Base-by-base conservation (phyloP, 2,329 filamentous ascomycete species). In the Nothomitra cinnamomea region DNA sequence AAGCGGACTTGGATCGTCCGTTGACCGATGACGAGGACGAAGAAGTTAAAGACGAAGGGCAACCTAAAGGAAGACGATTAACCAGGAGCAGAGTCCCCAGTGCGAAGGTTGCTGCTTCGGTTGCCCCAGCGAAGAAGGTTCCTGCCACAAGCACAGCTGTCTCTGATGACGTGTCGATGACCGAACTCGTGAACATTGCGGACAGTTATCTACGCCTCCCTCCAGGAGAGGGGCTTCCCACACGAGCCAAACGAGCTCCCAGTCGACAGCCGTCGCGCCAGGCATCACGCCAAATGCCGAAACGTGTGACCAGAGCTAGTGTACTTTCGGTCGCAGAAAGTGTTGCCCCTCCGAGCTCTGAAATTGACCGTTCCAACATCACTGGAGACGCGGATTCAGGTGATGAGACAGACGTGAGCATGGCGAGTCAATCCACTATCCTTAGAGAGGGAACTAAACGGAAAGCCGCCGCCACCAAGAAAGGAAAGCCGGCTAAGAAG, bases 1-100 rank as follows among this genome's bases (percentile, higher is more conserved):
- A 83, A 60, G 79, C 76, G 1, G 82, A 83, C 55, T 71, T 85
- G 8, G 77, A 82, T 43, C 69, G 72, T 28, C 75, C 72, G 1
- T 61, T 76, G 24, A 73, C 71, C 1, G 75, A 80, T 28, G 72
- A 76, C 7, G 53, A 54, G 24, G 50, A 17, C 17, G 22, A 52
- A 5, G 22, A 52, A 15, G 5, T 21, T 21, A 22, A 52, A 19
- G 1, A 62, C 42, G 41, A 54, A n/a, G 58, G 62, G 50, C 19
- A 51, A 42, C 51, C 56, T 17, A 59, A 56, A 48, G 41, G 35
- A 38, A 58, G 58, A 15, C 56, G 58, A 8, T 42, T 60, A 51
- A 60, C 58, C 15, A 54, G 56, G 45, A 59, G 53, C 10, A 56
- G 50, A 49, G 53, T 55, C 17, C 52, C 53, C 25, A 55, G 54